Conservation (phyloP, 352 stramenopile species). For the Globisporangium sylvaticum region DNA sequence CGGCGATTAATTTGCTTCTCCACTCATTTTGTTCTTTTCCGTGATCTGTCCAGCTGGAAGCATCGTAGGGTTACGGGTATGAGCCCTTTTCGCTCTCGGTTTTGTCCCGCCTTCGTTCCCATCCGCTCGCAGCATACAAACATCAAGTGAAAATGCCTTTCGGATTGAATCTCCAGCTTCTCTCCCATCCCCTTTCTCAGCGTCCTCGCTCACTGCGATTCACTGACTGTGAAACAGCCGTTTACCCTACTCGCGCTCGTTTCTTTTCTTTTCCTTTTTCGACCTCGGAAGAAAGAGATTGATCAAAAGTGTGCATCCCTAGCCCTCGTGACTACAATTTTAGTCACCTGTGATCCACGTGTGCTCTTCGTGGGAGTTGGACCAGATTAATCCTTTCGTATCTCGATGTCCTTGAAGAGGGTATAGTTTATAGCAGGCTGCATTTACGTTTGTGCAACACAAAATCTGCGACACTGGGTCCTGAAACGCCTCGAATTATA, state of each 20-base stretch:
- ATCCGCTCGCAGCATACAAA: background rate
- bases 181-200: background rate
- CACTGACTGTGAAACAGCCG: background rate
- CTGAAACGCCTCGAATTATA: background rate
- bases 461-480: background rate
- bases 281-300: no score
- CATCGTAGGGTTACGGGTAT: background rate
- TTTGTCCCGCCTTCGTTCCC: no score
- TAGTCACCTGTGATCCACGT: background rate
- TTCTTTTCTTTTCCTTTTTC: background rate
- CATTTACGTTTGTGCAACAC: rapidly evolving
- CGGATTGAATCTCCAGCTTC: background rate
- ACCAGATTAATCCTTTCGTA: background rate
- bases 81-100: no score
- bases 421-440: background rate
- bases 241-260: background rate
- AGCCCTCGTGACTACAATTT: background rate
- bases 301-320: background rate
- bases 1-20: background rate
- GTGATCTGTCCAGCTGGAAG: background rate
- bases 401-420: background rate
- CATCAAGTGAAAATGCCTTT: background rate
- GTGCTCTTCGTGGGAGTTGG: background rate
- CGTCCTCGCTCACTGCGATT: background rate
- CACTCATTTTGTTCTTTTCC: background rate